These are phyloP conservation scores for Erythrophleum ivorense DNA, from an alignment of 331 rosid genomes.

Conservation along the genomic window DNA sequence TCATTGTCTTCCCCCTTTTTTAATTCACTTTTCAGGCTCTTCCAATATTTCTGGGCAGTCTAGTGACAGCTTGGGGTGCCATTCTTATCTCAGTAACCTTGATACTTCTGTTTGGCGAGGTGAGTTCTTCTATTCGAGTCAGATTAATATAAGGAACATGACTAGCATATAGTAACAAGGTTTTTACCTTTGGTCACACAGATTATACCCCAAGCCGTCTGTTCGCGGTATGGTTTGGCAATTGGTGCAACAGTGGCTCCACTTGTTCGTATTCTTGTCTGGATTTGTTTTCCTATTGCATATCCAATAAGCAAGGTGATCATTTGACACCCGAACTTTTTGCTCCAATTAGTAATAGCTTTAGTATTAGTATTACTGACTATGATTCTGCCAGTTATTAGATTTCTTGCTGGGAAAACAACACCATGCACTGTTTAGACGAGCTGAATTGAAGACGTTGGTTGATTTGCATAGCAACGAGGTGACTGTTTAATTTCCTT, in stretches of 20 bases:
- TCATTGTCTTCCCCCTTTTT: background rate
- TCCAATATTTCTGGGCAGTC: constrained; percentile 21
- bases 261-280: constrained; percentile 23
- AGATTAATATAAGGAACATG: background rate
- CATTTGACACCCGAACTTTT: background rate
- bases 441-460: constrained; percentile 26
- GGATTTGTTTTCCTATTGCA: constrained; percentile 18
- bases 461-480: constrained; percentile 26
- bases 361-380: background rate
- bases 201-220: constrained; percentile 24
- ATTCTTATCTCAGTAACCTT: constrained; percentile 25
- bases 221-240: constrained; percentile 25
- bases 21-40: background rate
- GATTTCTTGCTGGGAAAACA: constrained; percentile 26
- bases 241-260: constrained; percentile 31
- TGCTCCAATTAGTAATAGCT: background rate
- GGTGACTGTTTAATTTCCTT: constrained; percentile 3
- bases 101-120: constrained; percentile 20
- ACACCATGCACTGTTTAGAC: constrained; percentile 20
- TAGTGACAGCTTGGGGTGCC: constrained; percentile 30
- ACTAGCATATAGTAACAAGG: background rate
- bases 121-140: background rate
- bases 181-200: background rate
- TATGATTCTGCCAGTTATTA: constrained; percentile 5
- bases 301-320: constrained; percentile 26